Evolutionary conservation across 1,284 basidiomycete species (phyloP).

Genomic region (Cryptococcus wingfieldii): DNA sequence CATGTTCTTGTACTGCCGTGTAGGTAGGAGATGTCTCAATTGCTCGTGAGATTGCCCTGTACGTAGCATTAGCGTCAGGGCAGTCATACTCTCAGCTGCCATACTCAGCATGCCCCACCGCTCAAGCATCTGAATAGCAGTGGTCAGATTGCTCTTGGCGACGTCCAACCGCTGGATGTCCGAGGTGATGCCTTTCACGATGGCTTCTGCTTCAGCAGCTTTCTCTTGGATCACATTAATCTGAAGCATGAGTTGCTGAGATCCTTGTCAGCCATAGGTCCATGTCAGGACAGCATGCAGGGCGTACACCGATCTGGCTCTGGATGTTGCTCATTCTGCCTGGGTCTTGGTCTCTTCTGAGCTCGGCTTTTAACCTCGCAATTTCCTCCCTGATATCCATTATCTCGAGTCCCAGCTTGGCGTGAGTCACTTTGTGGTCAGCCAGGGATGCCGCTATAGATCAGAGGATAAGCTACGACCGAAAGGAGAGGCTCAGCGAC

Average conservation of each 20-base stretch:
- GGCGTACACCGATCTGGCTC: conserved; percentile 78
- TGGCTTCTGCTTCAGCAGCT: conserved; percentile 90
- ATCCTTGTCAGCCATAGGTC: neutral
- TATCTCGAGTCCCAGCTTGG: conserved; percentile 42
- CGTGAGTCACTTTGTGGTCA: conserved; percentile 40
- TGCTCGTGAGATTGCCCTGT: conserved; percentile 77
- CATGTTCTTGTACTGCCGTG: conserved; percentile 76
- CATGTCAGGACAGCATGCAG: neutral
- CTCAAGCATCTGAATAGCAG: conserved; percentile 85
- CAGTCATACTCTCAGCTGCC: neutral
- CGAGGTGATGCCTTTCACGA: conserved; percentile 90
- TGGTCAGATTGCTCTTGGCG: conserved; percentile 87
- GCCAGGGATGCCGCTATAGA: conserved; percentile 29
- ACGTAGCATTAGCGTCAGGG: neutral
- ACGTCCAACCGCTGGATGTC: conserved; percentile 93
- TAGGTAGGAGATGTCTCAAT: conserved; percentile 69
- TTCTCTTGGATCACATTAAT: conserved; percentile 93
- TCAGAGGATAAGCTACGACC: neutral
- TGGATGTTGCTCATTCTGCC: conserved; percentile 81
- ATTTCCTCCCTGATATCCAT: conserved; percentile 58
- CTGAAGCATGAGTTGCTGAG: conserved; percentile 81
- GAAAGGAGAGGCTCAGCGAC: conserved; percentile 1
- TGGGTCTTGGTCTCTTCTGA: conserved; percentile 73
- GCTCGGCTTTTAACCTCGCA: conserved; percentile 60
- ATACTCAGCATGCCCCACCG: conserved; percentile 84